Evolutionary conservation across 768 basidiomycete species (phyloP), one percentile per base, ranked within the genome.

Genomic region (Nidularia sp.): DNA sequence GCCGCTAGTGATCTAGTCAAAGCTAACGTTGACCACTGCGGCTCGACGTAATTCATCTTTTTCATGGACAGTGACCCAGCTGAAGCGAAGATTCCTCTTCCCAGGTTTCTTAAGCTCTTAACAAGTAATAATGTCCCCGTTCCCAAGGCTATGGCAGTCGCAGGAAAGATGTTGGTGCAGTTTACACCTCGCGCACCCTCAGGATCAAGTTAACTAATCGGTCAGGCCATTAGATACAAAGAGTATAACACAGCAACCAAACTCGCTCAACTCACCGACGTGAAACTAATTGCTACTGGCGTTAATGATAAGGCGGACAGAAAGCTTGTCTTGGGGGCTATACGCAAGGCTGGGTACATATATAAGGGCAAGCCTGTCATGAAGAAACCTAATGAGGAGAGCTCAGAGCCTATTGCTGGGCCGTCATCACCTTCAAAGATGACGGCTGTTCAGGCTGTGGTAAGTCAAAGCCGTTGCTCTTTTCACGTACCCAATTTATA

Each of bases 271-370:
- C 70, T 94, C 34, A 83, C 78, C 31, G 81, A 90, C 48, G 55
- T 70, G 9, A 84, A 83, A 60, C 75, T 94, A 18, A 68, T 70
- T 13, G 70, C 73, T 3, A 66, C 80, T 10, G 88, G 88, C 0
- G 61, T 94, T 15, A 72, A 74, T 6, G 79, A 79, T 53, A 86
- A 86, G 59, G 86, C 87, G 15, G 75, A 83, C 45, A 72, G 91
- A 15, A 86, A 76, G 59, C 67, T 75, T 13, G 68, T 86, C 12
- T 65, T 92, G 45, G 59, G 72, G 34, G 84, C 88, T 6, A 55
- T 90, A 22, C 78, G 76, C 34, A 85, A 84, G 60, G 81, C 80
- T 12, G 87, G 85, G n/a, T 83, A 83, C 67, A 69, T 72, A 33
- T 54, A 59, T 45, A 69, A 62, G 58, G 56, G 66, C 48, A 53